These are phyloP conservation scores for Westerdykella aurantiaca DNA, from an alignment of 2,329 filamentous ascomycete species.

Conservation along the genomic window DNA sequence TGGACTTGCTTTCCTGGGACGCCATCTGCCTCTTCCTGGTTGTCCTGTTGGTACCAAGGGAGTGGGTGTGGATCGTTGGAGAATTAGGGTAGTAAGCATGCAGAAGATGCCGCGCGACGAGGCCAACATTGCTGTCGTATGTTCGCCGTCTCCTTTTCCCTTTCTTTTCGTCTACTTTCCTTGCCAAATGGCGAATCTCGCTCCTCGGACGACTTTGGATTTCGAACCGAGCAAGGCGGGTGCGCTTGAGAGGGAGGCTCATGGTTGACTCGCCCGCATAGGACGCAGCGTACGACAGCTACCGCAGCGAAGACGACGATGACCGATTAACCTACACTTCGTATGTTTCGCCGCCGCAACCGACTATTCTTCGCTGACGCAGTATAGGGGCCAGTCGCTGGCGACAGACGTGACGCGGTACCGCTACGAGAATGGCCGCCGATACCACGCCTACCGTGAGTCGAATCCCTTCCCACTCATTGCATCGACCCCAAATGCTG, in stretches of 20 bases:
- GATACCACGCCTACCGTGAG: slow-evolving; percentile 32
- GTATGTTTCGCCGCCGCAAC: slow-evolving; percentile 6
- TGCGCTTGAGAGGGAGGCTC: too few relatives aligned
- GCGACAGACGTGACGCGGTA: slow-evolving; percentile 37
- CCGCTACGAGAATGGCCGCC: slow-evolving; percentile 34
- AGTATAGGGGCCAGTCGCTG: slow-evolving; percentile 31
- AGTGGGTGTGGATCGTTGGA: too few relatives aligned
- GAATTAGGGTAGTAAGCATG: too few relatives aligned
- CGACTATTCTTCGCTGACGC: neutral
- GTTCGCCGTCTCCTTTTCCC: slow-evolving; percentile 1
- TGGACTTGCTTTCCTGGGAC: too few relatives aligned
- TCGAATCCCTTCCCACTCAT: neutral
- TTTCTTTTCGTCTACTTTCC: neutral
- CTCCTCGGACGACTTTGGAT: too few relatives aligned
- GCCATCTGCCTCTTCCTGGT: too few relatives aligned
- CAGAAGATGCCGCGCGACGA: slow-evolving; percentile 4
- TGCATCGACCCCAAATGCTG: neutral
- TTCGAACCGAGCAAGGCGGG: too few relatives aligned
- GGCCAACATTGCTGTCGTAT: slow-evolving; percentile 13
- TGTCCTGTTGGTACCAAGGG: too few relatives aligned
- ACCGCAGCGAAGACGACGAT: slow-evolving; percentile 19
- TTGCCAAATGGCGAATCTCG: too few relatives aligned
- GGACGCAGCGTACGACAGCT: slow-evolving; percentile 22
- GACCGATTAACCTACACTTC: slow-evolving; percentile 25
- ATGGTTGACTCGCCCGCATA: slow-evolving; percentile 2